phyloP scores from a whole-genome alignment of 1,284 basidiomycete species.

The Boletus semigastroideus region DNA sequence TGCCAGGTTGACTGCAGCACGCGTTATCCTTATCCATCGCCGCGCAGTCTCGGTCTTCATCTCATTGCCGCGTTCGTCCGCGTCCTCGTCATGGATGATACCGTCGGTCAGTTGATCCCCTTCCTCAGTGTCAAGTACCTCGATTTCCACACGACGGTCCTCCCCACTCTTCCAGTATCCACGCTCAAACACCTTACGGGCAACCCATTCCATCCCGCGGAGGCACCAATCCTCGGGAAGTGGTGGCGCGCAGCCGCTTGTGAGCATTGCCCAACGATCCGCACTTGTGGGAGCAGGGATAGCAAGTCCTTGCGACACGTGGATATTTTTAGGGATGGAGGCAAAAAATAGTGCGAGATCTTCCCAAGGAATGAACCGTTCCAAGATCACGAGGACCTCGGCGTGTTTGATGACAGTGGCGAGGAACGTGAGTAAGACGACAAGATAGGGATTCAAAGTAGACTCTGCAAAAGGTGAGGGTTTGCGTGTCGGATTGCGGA shows the following conservation, averaged over 20 bases:
- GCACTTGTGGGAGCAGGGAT: conserved; percentile 20
- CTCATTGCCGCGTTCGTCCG: conserved; percentile 40
- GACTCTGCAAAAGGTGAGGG: conserved; percentile 54
- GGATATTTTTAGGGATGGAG: conserved; percentile 57
- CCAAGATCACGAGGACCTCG: conserved; percentile 59
- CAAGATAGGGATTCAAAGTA: conserved; percentile 84
- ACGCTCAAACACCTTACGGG: conserved; percentile 83
- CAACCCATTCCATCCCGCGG: conserved; percentile 94
- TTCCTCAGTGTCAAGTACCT: conserved; percentile 70
- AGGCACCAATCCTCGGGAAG: conserved; percentile 95
- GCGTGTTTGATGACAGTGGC: conserved; percentile 71
- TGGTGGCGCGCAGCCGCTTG: conserved; percentile 65
- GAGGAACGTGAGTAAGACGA: conserved; percentile 86
- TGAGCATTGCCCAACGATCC: conserved; percentile 60
- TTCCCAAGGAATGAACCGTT: conserved; percentile 85
- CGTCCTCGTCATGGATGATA: conserved; percentile 74
- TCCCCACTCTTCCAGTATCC: conserved; percentile 85
- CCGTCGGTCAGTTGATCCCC: conserved; percentile 66
- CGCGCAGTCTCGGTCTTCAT: conserved; percentile 33
- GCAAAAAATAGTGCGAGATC: conserved; percentile 69
- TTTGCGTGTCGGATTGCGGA: conserved; percentile 65
- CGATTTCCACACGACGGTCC: conserved; percentile 71
- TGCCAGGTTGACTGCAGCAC: conserved; percentile 70
- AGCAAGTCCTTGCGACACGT: conserved; percentile 46
- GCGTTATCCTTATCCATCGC: conserved; percentile 76